Evolutionary conservation across 2,329 filamentous ascomycete species (phyloP).

Genomic region (Ophiocordyceps australis): DNA sequence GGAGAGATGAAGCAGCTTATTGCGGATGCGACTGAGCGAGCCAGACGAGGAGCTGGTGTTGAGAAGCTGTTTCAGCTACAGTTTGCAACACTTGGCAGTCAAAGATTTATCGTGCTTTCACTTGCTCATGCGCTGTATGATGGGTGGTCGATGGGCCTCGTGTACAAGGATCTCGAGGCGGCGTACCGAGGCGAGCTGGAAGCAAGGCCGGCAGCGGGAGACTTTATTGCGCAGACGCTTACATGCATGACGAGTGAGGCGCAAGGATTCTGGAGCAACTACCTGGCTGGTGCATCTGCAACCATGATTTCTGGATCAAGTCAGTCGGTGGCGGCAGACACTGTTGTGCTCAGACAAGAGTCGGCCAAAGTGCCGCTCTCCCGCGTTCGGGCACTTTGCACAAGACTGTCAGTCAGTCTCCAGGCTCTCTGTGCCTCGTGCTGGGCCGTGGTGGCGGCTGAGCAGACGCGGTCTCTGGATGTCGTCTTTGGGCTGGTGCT

Average conservation of each 20-base stretch:
- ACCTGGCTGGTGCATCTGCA: conserved; percentile 32
- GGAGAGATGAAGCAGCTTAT: conserved; percentile 18
- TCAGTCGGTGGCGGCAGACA: not conserved
- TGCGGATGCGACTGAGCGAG: conserved; percentile 15
- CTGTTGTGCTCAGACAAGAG: conserved; percentile 4
- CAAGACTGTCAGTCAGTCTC: conserved; percentile 44
- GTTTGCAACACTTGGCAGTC: conserved; percentile 14
- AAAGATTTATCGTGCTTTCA: conserved; percentile 40
- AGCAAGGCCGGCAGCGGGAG: conserved; percentile 26
- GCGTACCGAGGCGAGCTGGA: conserved; percentile 34
- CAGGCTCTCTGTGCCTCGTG: conserved; percentile 62
- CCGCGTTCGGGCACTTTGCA: conserved; percentile 38
- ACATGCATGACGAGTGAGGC: conserved; percentile 6
- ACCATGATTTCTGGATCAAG: conserved; percentile 12
- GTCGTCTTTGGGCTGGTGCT: conserved; percentile 70
- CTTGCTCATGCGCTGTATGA: conserved; percentile 82
- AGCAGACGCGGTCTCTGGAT: conserved; percentile 45
- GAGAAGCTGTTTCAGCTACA: conserved; percentile 29
- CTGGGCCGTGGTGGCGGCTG: conserved; percentile 56
- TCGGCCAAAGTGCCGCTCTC: conserved; percentile 1
- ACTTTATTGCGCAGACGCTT: conserved; percentile 23
- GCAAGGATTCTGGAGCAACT: conserved; percentile 50
- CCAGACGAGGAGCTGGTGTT: conserved; percentile 15
- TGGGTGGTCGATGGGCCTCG: conserved; percentile 60
- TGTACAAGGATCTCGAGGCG: conserved; percentile 52